Evolutionary conservation across 495 filamentous ascomycete species (phyloP).

Genomic region (Hypoxylon perforatum): DNA sequence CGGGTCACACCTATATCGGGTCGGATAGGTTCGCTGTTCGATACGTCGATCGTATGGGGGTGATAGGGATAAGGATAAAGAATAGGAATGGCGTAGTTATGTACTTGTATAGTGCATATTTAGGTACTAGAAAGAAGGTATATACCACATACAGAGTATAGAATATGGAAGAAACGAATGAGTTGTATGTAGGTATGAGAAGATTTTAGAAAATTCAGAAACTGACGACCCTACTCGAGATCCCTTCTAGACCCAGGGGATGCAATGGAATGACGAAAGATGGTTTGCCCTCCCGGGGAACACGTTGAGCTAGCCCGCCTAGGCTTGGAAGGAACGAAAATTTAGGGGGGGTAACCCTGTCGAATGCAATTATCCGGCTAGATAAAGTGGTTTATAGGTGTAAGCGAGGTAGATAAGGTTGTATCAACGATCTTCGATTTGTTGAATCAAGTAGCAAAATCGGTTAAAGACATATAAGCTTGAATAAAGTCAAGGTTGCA

Average conservation of each 20-base stretch:
- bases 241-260: slow-evolving; percentile 24
- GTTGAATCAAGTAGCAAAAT: neutral
- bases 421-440: neutral
- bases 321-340: slow-evolving; percentile 13
- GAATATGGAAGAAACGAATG: slow-evolving; percentile 32
- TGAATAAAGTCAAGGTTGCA: neutral
- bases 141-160: slow-evolving; percentile 16
- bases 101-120: slow-evolving; percentile 12
- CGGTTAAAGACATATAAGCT: neutral
- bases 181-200: slow-evolving; percentile 9
- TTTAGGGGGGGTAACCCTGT: slow-evolving; percentile 14
- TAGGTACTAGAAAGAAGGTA: slow-evolving; percentile 21
- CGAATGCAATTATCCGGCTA: neutral
- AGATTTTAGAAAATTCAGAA: slow-evolving; percentile 19
- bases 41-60: too few relatives aligned
- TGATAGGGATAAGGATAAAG: slow-evolving; percentile 14
- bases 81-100: slow-evolving; percentile 15
- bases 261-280: slow-evolving; percentile 33
- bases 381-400: too few relatives aligned
- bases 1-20: slow-evolving; percentile 24
- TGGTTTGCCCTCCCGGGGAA: slow-evolving; percentile 15
- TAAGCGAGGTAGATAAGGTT: too few relatives aligned
- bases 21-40: slow-evolving; percentile 6
- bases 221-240: slow-evolving; percentile 21
- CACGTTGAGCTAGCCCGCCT: slow-evolving; percentile 28